Evolutionary conservation across 257 asterid species (phyloP), one percentile per base, ranked within the genome.

Genomic region (Linaria vulgaris): DNA sequence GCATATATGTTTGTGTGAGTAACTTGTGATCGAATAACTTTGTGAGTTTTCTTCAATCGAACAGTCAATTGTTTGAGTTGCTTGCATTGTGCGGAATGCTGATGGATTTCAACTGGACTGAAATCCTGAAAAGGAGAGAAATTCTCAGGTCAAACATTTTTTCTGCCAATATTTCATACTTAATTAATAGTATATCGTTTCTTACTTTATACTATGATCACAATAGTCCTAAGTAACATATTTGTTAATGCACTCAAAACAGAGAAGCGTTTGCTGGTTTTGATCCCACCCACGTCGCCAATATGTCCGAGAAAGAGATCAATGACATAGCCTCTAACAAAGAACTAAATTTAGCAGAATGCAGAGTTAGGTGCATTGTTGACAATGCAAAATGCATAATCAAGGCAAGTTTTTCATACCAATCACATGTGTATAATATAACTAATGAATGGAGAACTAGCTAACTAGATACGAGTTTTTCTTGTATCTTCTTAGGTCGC

Each of bases 21-120:
- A 20, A 20, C 0, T 6, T 5, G 13, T 20, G 21, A 63, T 24
- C 13, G 11, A 38, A 14, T 24, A 45, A 54, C 22, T 3, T 38
- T 0, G 22, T 24, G 9, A 55, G 22, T 12, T 37, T 15, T 17
- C 3, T 24, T 19, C 16, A 16, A 44, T 68, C 34, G 12, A 72
- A 66, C 84, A 92, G 98, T 47, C 78, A 75, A 58, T 64, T 92
- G 61, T 89, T 89, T 73, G 98, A 92, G 87, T 82, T 85, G 65
- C 96, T 92, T 22, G 91, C 96, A 14, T 68, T 92, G 74, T 89
- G 90, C 72, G 98, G 97, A 63, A 74, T 92, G 88, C 83, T 92
- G 30, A 92, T 92, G 94, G 98, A 92, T 74, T 85, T 82, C 74
- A 92, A 89, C 69, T 88, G 97, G 97, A 89, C 97, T 4, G 94